Conservation (phyloP, 352 stramenopile species). For the Thalassiosira livingstoniorum region DNA sequence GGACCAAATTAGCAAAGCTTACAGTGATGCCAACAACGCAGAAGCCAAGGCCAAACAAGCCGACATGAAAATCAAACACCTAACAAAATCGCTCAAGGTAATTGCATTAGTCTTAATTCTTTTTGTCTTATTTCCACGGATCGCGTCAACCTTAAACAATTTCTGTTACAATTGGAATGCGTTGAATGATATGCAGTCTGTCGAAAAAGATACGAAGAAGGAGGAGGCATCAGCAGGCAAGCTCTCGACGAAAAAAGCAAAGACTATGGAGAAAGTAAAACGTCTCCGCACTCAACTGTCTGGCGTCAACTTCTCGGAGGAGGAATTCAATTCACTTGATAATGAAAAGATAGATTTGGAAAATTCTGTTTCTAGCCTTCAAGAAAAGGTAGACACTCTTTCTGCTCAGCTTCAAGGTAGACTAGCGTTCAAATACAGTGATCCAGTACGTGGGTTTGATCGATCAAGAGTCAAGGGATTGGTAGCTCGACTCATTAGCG, state of each 20-base stretch:
- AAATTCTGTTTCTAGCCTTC: constrained; percentile 84
- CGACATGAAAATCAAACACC: constrained; percentile 93
- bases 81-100: constrained; percentile 87
- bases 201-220: constrained; percentile 86
- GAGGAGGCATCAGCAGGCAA: constrained; percentile 75
- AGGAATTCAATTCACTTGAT: constrained; percentile 72
- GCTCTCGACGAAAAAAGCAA: constrained; percentile 70
- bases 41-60: constrained; percentile 90
- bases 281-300: constrained; percentile 53
- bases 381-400: constrained; percentile 92
- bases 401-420: constrained; percentile 93
- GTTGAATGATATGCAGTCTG: constrained; percentile 65
- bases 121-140: constrained; percentile 21
- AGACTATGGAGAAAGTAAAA: constrained; percentile 64
- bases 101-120: constrained; percentile 16
- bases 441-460: constrained; percentile 94
- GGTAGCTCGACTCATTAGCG: constrained; percentile 95
- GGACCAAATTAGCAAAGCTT: constrained; percentile 84
- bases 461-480: constrained; percentile 96
- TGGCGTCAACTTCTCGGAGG: constrained; percentile 85
- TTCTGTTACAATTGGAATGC: no score
- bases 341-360: constrained; percentile 78
- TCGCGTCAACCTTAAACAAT: no score
- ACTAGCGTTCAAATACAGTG: constrained; percentile 96
- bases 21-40: constrained; percentile 92